Evolutionary conservation across 257 asterid species (phyloP).

Genomic region (Solanum rostratum): DNA sequence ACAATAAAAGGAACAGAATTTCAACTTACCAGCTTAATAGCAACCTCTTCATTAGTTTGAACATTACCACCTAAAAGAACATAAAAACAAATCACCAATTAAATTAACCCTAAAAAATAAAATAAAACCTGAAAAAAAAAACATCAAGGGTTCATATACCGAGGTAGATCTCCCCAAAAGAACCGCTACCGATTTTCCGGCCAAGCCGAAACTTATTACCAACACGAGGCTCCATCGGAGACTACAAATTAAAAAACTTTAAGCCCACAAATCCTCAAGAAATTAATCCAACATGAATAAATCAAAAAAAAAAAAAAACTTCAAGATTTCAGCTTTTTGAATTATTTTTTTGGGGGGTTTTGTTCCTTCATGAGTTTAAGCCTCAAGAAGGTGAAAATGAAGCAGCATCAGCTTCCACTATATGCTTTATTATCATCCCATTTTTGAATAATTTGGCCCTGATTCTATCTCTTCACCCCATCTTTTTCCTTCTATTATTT

Average conservation of each 20-base stretch:
- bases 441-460: background rate
- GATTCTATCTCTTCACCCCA: background rate
- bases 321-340: background rate
- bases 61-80: constrained; percentile 29
- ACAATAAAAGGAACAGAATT: background rate
- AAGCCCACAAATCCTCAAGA: background rate
- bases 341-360: background rate
- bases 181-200: constrained; percentile 62
- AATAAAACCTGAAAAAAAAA: background rate
- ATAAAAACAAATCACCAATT: background rate
- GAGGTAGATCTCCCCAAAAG: constrained; percentile 58
- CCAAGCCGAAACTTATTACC: constrained; percentile 56
- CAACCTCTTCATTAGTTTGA: constrained; percentile 71
- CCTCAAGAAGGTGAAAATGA: background rate
- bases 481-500: background rate
- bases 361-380: background rate
- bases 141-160: background rate
- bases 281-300: background rate
- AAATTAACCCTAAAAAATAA: background rate
- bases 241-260: background rate
- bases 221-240: constrained; percentile 57
- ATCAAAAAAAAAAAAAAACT: background rate
- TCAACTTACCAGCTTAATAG: constrained; percentile 36
- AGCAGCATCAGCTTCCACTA: background rate
- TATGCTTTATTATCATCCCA: background rate